Conservation (phyloP, 306 rosid genomes). For the Aeschynomene evenia region DNA sequence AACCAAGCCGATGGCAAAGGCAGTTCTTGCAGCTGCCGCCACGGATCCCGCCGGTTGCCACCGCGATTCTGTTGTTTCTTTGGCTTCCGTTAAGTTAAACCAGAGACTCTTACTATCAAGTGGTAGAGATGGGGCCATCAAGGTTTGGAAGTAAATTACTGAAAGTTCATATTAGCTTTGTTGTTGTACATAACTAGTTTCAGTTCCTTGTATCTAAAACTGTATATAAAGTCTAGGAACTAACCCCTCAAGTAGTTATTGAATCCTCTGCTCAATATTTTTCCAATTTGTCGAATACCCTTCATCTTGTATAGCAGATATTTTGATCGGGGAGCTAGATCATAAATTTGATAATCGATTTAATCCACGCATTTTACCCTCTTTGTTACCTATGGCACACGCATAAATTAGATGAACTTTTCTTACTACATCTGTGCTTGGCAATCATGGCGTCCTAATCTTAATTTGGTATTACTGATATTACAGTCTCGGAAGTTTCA, state of each 20-base stretch:
- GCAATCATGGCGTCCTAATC: too few relatives aligned
- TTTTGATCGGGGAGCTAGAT: slow-evolving; percentile 13
- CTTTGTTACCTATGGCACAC: not conserved
- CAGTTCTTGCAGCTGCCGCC: slow-evolving; percentile 84
- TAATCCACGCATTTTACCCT: not conserved
- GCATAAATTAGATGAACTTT: not conserved
- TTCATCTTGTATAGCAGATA: slow-evolving; percentile 37
- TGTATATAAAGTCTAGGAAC: slow-evolving; percentile 42
- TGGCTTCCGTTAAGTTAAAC: slow-evolving; percentile 92
- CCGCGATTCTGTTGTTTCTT: slow-evolving; percentile 72
- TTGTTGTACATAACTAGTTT: slow-evolving; percentile 55
- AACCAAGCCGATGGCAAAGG: slow-evolving; percentile 69
- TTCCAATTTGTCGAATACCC: not conserved
- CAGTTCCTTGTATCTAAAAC: slow-evolving; percentile 36
- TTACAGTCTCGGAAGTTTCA: not conserved
- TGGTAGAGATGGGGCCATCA: slow-evolving; percentile 93
- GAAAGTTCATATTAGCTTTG: not conserved
- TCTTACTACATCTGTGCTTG: not conserved
- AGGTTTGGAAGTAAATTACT: slow-evolving; percentile 84
- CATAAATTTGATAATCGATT: not conserved
- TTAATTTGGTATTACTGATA: not conserved
- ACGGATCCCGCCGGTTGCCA: slow-evolving; percentile 94
- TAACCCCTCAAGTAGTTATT: slow-evolving; percentile 12
- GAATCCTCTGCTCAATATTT: slow-evolving; percentile 7
- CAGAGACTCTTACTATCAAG: slow-evolving; percentile 84